A percentile compares a stretch with the other conserved stretches of the same genome.
Evolutionary conservation across 805 yeast genomes (phyloP).

Genomic region (Blastobotrys americana): DNA sequence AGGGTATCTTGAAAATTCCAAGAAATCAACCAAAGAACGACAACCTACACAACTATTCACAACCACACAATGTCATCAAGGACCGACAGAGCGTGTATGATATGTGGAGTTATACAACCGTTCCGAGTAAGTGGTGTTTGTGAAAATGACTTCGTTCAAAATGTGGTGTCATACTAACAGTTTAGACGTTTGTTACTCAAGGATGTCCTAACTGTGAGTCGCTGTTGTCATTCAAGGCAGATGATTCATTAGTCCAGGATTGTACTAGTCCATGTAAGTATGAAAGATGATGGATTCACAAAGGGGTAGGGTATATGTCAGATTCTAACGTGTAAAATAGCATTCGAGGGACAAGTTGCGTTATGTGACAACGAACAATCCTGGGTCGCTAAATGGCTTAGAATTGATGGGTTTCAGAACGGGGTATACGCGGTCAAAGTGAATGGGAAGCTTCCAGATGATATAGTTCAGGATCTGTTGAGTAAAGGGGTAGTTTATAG

Average conservation of each 20-base stretch:
- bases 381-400: conserved; percentile 77
- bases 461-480: conserved; percentile 64
- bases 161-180: not conserved
- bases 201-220: conserved; percentile 98
- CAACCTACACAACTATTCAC: too few species aligned
- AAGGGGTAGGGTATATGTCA: not conserved
- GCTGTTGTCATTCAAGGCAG: conserved; percentile 67
- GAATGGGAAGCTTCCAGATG: conserved; percentile 84
- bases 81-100: conserved; percentile 92
- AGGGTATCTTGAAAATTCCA: too few species aligned
- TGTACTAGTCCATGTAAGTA: conserved; percentile 76
- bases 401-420: conserved; percentile 80
- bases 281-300: not conserved
- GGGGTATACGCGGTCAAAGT: conserved; percentile 94
- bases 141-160: not conserved
- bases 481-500: conserved; percentile 75
- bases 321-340: conserved; percentile 13
- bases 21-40: too few species aligned
- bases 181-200: conserved; percentile 57
- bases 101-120: conserved; percentile 88
- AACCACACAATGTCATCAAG: conserved; percentile 39
- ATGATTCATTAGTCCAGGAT: conserved; percentile 77
- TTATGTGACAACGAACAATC: conserved; percentile 76
- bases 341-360: conserved; percentile 92
- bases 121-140: conserved; percentile 41